Evolutionary conservation across 1,284 basidiomycete species (phyloP), one percentile per base, ranked within the genome.

Genomic region (Fomitopsis pinicola): DNA sequence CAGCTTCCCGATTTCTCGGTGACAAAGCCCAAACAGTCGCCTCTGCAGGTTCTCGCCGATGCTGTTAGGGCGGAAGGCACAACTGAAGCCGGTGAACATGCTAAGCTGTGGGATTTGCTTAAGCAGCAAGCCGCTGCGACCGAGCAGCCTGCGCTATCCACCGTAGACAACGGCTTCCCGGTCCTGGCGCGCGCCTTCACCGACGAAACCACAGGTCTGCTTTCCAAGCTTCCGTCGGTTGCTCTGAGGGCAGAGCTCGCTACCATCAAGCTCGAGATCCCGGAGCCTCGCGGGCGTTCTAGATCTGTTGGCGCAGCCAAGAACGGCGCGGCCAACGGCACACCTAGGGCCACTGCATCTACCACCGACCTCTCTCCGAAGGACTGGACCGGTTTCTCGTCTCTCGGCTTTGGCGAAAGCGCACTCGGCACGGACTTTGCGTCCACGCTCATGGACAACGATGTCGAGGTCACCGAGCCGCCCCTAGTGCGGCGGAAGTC

Each of bases 141-240:
- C 5, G 68, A 69, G 55, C 65, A 68, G 8, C 61, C 64, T 8
- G 58, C 60, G 7, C 58, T 63, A 61, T 10, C 52, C 58, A 33
- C 58, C 30, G 40, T 55, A 22, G 56, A 65, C 17, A 64, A 67
- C n/a, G 65, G 59, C 26, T 66, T 60, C 42, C 67, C 69, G 2
- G 63, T 66, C 0, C 63, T 77, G 26, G 70, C 74, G 1, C 69
- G 68, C 28, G 64, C 91, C 54, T 83, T 91, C 61, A 77, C 82
- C 3, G 89, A 91, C 59, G 88, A 91, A 60, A 90, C 86, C 0
- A 77, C 88, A 10, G 83, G 85, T 35, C 58, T 85, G 57, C 71
- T 86, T 42, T 80, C 82, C 2, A 75, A 85, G 57, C 68, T 83
- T 42, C 80, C 82, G 44, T 67, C 60, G 0, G 72, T 71, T 33